Percentiles rank a stretch among this genome's conserved stretches.
Evolutionary conservation across 2,329 filamentous ascomycete species (phyloP).

Genomic region (Xylariaceae sp.): DNA sequence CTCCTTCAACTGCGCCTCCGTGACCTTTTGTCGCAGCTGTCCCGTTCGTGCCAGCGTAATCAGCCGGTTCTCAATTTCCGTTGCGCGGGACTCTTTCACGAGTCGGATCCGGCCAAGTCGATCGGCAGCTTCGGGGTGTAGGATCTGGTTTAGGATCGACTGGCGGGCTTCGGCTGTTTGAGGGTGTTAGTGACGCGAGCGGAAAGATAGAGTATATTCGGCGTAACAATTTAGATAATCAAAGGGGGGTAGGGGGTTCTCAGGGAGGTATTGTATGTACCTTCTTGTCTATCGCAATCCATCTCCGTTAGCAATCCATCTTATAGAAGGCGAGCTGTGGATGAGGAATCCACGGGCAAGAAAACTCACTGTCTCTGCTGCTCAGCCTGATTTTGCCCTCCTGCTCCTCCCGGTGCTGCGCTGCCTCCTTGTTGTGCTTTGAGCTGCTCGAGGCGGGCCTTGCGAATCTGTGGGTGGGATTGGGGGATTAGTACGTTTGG

Average conservation of each 20-base stretch:
- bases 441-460: slow-evolving; percentile 91
- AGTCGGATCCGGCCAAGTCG: slow-evolving; percentile 92
- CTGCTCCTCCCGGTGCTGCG: slow-evolving; percentile 51
- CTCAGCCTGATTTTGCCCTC: slow-evolving; percentile 57
- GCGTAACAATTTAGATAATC: no score
- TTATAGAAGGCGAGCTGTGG: neutral
- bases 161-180: slow-evolving; percentile 69
- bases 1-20: slow-evolving; percentile 92
- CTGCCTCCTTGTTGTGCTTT: slow-evolving; percentile 72
- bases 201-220: neutral
- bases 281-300: slow-evolving; percentile 47
- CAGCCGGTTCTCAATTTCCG: slow-evolving; percentile 88
- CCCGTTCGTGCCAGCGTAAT: slow-evolving; percentile 89
- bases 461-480: slow-evolving; percentile 70
- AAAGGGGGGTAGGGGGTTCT: neutral
- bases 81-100: slow-evolving; percentile 90
- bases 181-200: neutral
- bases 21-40: slow-evolving; percentile 86
- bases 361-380: slow-evolving; percentile 67
- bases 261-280: slow-evolving; percentile 15
- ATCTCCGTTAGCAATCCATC: slow-evolving; percentile 19
- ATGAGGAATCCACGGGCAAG: neutral
- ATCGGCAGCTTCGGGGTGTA: slow-evolving; percentile 91
- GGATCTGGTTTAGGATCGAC: slow-evolving; percentile 86
- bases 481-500: neutral